phyloP scores from a whole-genome alignment of 805 yeast species.

The Cyberlindnera bimundalis region DNA sequence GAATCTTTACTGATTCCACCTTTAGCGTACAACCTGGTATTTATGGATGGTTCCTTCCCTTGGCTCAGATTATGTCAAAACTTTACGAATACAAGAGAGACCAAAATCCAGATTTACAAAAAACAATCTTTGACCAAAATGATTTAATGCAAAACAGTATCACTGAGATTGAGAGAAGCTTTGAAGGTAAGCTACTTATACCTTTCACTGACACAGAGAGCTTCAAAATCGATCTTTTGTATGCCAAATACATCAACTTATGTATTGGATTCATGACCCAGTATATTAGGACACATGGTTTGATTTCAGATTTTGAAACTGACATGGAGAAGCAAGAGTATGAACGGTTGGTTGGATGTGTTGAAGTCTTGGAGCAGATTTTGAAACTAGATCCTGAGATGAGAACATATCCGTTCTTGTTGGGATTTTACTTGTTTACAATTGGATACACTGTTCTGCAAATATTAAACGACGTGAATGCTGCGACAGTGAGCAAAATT shows the following conservation, averaged over 20 bases:
- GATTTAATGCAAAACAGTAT: conserved; percentile 7
- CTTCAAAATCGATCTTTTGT: conserved; percentile 16
- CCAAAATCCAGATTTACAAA: conserved; percentile 1
- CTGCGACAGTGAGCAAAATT: conserved; percentile 19
- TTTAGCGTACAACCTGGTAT: conserved; percentile 31
- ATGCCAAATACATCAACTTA: conserved; percentile 23
- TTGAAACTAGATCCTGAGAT: conserved; percentile 19
- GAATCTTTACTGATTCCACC: conserved; percentile 24
- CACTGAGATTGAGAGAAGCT: conserved; percentile 10
- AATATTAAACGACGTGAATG: conserved; percentile 19
- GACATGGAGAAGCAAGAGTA: conserved; percentile 18
- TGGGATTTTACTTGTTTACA: conserved; percentile 23
- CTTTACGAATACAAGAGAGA: conserved; percentile 22
- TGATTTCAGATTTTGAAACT: conserved; percentile 16
- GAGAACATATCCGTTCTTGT: conserved; percentile 21
- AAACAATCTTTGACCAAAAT: conserved; percentile 5
- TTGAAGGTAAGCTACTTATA: conserved; percentile 1
- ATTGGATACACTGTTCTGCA: conserved; percentile 23
- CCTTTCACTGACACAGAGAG: conserved; percentile 18
- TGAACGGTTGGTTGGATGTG: conserved; percentile 15
- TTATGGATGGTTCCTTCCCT: conserved; percentile 38
- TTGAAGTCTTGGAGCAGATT: conserved; percentile 20
- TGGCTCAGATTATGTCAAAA: conserved; percentile 32
- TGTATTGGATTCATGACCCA: conserved; percentile 20
- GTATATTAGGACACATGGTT: conserved; percentile 13